phyloP scores from a whole-genome alignment of 2,329 filamentous ascomycete species.

The Sporothrix inflata region DNA sequence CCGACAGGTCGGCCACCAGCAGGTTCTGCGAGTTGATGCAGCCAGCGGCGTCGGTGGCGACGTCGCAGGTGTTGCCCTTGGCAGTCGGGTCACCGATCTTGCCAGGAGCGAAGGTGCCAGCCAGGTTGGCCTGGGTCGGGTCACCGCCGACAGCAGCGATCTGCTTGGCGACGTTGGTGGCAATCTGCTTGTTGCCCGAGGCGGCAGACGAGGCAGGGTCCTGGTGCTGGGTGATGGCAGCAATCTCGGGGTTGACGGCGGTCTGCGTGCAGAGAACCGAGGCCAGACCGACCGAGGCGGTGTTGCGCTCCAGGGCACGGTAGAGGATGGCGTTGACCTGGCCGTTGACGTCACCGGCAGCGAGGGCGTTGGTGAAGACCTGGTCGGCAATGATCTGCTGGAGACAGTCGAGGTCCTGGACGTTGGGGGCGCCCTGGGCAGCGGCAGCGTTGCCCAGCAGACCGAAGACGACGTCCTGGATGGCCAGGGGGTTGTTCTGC shows the following conservation, averaged over 20 bases:
- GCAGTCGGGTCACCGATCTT: slow-evolving; percentile 45
- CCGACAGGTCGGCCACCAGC: slow-evolving; percentile 57
- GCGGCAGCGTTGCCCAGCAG: slow-evolving; percentile 52
- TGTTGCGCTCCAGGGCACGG: slow-evolving; percentile 63
- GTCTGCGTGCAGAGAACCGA: slow-evolving; percentile 60
- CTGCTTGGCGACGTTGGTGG: slow-evolving; percentile 61
- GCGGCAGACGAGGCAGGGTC: slow-evolving; percentile 65
- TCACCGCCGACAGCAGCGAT: slow-evolving; percentile 65
- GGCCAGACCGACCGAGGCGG: slow-evolving; percentile 57
- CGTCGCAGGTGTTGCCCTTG: slow-evolving; percentile 59
- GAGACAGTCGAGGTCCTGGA: slow-evolving; percentile 57
- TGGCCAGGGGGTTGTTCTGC: slow-evolving; percentile 53
- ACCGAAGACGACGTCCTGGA: slow-evolving; percentile 52
- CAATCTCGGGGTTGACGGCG: slow-evolving; percentile 68
- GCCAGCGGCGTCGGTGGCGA: slow-evolving; percentile 51
- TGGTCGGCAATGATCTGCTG: slow-evolving; percentile 62
- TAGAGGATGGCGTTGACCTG: slow-evolving; percentile 58
- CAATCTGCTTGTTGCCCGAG: slow-evolving; percentile 63
- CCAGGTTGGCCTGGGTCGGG: slow-evolving; percentile 61
- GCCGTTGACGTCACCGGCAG: slow-evolving; percentile 54
- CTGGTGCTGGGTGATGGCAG: slow-evolving; percentile 66
- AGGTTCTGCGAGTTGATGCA: slow-evolving; percentile 61
- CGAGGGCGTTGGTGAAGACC: slow-evolving; percentile 64
- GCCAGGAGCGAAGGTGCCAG: slow-evolving; percentile 66
- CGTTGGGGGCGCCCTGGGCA: slow-evolving; percentile 40